Evolutionary conservation across 2,329 filamentous ascomycete species (phyloP), one percentile per base, ranked within the genome.

Genomic region (Aureobasidium melanogenum): DNA sequence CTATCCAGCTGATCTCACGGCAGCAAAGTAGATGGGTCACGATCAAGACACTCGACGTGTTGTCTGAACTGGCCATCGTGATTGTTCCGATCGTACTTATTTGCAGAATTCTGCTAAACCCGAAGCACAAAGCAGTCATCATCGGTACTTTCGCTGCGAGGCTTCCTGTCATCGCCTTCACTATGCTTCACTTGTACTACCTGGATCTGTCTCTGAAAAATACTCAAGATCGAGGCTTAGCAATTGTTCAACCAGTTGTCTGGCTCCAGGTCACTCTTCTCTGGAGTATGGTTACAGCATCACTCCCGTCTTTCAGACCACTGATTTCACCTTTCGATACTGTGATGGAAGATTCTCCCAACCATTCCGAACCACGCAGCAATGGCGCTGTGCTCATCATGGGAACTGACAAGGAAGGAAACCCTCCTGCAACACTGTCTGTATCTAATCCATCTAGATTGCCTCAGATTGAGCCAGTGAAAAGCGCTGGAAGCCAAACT

Each of bases 241-340:
- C 55, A 14, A 34, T 59, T 17, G 48, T 63, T 3, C 24, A 43
- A 17, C 61, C 56, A 14, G 56, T 58, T 22, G 39, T 63, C 28
- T 63, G 61, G 55, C 55, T 63, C 2, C 61, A 63, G 14, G 10
- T 52, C 22, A 55, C 44, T 26, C 34, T 62, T 26, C 19, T 59
- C 2, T 64, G 63, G 63, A 60, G 54, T 9, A 47, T 62, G 39
- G 47, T 60, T n/a, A 54, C 63, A 8, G 63, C 63, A 8, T 64
- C 63, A 22, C 54, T 64, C 7, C 63, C 63, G 3, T 61, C 59
- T 15, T 61, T 64, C 30, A 60, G 61, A 34, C 56, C 56, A 2
- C 32, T 59, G 9, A 34, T 62, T 9, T 48, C 56, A 6, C 56
- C 56, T 32, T 59, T 59, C 26, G n/a, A 59, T 12, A 59, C 43